Conservation (phyloP, 805 yeast species). For the Monosporozyma servazzii region DNA sequence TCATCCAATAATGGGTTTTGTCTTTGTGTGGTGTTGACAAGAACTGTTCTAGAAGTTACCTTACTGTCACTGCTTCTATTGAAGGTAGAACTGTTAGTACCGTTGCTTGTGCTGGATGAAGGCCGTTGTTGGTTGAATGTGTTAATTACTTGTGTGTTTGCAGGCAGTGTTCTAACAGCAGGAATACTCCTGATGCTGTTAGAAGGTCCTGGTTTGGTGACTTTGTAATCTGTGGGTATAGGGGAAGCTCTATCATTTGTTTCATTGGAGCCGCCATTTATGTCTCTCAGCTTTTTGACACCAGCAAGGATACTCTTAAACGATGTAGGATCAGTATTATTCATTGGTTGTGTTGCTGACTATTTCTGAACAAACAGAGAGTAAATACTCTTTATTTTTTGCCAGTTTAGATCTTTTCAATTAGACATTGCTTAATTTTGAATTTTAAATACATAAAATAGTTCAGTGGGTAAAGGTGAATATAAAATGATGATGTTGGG, state of each 20-base stretch:
- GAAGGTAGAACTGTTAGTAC: background rate
- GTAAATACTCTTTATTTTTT: too few species aligned
- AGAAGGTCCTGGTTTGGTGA: background rate
- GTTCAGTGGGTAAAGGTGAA: too few species aligned
- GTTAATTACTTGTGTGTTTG: conserved; percentile 8
- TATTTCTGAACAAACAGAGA: background rate
- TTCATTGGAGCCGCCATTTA: conserved; percentile 15
- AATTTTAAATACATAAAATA: too few species aligned
- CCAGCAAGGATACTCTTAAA: conserved; percentile 65
- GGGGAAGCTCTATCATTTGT: conserved; percentile 1
- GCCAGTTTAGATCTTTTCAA: too few species aligned
- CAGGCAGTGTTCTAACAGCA: background rate
- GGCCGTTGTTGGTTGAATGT: conserved; percentile 15
- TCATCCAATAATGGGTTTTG: conserved; percentile 61
- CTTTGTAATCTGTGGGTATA: background rate
- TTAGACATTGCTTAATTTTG: too few species aligned
- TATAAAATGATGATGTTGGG: too few species aligned
- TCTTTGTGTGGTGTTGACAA: conserved; percentile 56
- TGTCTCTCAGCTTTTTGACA: conserved; percentile 50
- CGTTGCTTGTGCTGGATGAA: background rate
- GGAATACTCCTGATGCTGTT: background rate
- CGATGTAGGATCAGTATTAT: conserved; percentile 45
- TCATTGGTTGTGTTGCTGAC: conserved; percentile 11
- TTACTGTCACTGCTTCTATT: background rate
- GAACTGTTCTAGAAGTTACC: conserved; percentile 30